phyloP scores from a whole-genome alignment of 768 basidiomycete species.

The Tricholoma matsutake region DNA sequence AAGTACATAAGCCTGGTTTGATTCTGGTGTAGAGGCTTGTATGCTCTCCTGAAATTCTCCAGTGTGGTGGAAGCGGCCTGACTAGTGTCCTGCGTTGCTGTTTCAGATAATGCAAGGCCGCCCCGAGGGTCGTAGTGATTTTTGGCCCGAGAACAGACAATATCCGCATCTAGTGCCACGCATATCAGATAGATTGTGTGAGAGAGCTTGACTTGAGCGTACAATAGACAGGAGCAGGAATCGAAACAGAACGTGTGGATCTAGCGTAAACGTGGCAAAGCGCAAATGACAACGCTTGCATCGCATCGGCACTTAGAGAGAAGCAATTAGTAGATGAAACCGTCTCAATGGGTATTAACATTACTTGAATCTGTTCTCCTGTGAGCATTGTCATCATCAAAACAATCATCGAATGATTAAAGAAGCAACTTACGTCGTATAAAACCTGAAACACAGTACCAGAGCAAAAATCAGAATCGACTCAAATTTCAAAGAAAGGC shows the following conservation, averaged over 20 bases:
- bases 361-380: constrained; percentile 62
- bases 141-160: constrained; percentile 64
- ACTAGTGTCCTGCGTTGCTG: constrained; percentile 33
- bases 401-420: neutral
- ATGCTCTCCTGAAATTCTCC: constrained; percentile 47
- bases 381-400: neutral
- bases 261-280: constrained; percentile 81
- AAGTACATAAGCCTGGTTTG: constrained; percentile 40
- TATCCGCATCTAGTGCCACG: constrained; percentile 55
- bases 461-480: neutral
- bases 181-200: neutral
- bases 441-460: constrained; percentile 28
- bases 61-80: constrained; percentile 32
- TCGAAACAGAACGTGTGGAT: constrained; percentile 80
- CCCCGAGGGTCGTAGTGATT: constrained; percentile 60
- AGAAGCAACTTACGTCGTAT: constrained; percentile 34
- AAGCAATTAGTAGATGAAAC: neutral
- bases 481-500: neutral
- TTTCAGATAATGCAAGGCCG: constrained; percentile 39
- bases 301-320: constrained; percentile 50
- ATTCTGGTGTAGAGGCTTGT: constrained; percentile 39
- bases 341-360: constrained; percentile 10
- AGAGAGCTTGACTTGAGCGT: constrained; percentile 18
- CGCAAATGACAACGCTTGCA: constrained; percentile 69
- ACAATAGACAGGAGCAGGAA: constrained; percentile 87